Evolutionary conservation across 352 stramenopile genomes (phyloP), one percentile per base, ranked within the genome.

Genomic region (Halophytophthora batemanensis): DNA sequence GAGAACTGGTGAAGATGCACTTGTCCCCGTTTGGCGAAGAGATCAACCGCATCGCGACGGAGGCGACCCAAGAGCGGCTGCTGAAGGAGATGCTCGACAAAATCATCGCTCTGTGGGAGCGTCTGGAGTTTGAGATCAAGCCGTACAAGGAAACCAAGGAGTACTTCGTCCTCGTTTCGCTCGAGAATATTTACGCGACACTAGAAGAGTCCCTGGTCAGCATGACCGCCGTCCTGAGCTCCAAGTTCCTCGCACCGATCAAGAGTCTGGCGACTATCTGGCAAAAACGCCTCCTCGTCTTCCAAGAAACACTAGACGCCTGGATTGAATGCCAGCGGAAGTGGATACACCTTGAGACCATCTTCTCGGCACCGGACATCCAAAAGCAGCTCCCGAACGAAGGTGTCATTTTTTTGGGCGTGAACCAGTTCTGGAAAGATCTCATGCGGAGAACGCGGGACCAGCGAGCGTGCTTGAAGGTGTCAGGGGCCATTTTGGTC

Each of bases 81-180:
- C 53, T 97, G 19, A 95, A 97, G 41, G 83, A 93, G 45, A 89
- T 86, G 66, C 83, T 97, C n/a, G 69, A 76, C 3, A 97, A 96
- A 55, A 87, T 97, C 18, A 69, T 81, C 4, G 46, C 41, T 0
- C 52, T 93, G 1, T 98, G 91, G 91, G 76, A 92, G 44, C 66
- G 60, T 13, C 78, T 86, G 23, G 77, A 95, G 43, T 93, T 98
- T 25, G 86, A 97, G 13, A 78, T 97, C 14, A 88, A 88, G 48
- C 41, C 58, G 2, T 95, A 97, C 72, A 97, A 97, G 46, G 90
- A 97, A 41, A 68, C 59, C 6, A 97, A 95, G 52, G 90, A 97
- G 39, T 71, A 89, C 46, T 96, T 70, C 51, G 74, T 98, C 18
- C 64, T 97, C 0, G 71, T 75, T 0, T 79, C 86, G 21, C 71